Evolutionary conservation across 768 basidiomycete genomes (phyloP).

Genomic region (Suillus variegatus): DNA sequence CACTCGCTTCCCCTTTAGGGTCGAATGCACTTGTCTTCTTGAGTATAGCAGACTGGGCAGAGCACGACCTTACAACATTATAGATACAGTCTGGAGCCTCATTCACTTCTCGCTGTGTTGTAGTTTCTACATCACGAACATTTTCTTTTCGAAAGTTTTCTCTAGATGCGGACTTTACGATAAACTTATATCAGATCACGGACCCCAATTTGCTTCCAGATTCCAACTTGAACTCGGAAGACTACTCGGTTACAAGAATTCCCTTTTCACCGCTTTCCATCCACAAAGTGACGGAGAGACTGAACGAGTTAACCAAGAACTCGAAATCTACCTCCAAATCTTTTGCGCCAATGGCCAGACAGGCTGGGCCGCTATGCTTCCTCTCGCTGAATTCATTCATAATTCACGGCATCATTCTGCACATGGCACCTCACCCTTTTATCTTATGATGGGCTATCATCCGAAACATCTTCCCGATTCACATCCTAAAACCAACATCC

Average conservation of each 20-base stretch:
- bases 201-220: not conserved
- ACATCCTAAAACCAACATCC: no score
- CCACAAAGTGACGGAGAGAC: not conserved
- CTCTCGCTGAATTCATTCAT: not conserved
- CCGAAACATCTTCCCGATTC: no score
- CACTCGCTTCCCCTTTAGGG: no score
- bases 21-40: no score
- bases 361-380: not conserved
- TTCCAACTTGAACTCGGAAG: not conserved
- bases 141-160: not conserved
- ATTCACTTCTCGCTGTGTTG: no score
- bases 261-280: not conserved
- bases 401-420: not conserved
- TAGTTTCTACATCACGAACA: not conserved
- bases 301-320: not conserved
- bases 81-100: no score
- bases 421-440: fast-evolving
- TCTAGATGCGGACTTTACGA: not conserved
- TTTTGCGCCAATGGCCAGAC: not conserved
- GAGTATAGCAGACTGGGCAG: no score
- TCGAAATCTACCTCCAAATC: not conserved
- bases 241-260: not conserved
- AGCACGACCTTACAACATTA: no score
- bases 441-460: not conserved
- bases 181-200: not conserved